A percentile compares a stretch with the other conserved stretches of the same genome.
phyloP scores from a whole-genome alignment of 148 eudicot species.

The Cornus suecica region DNA sequence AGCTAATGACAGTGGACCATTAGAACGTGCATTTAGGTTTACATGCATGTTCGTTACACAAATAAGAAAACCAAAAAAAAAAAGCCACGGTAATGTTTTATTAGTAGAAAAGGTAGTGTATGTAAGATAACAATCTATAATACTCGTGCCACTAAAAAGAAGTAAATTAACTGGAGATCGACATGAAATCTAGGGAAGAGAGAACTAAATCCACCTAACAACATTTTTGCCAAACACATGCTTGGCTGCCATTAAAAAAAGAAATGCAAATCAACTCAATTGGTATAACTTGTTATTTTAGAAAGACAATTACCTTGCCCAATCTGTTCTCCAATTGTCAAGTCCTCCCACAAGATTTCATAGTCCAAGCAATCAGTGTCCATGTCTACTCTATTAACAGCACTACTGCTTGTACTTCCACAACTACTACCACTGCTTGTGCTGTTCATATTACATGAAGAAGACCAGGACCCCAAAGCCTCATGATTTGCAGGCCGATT shows the following conservation, averaged over 20 bases:
- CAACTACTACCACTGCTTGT: conserved; percentile 76
- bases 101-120: too few relatives aligned
- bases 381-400: conserved; percentile 54
- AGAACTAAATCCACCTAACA: not conserved
- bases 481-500: conserved; percentile 43
- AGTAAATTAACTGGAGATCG: not conserved
- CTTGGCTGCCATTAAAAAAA: not conserved
- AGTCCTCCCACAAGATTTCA: conserved; percentile 85
- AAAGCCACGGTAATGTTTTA: not conserved
- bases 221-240: not conserved
- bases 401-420: conserved; percentile 75
- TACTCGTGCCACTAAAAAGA: not conserved
- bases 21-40: not conserved
- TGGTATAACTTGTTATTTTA: not conserved
- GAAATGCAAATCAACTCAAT: conserved; percentile 3
- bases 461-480: conserved; percentile 73
- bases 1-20: not conserved
- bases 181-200: not conserved
- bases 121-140: not conserved
- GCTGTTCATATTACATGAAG: conserved; percentile 54
- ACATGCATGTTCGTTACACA: not conserved
- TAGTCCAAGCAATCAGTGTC: conserved; percentile 70
- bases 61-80: not conserved
- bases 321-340: conserved; percentile 76
- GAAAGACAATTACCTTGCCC: conserved; percentile 61